A percentile compares a stretch with the other conserved stretches of the same genome.
These are phyloP conservation scores for Juglanconis oblonga DNA, from an alignment of 2,329 filamentous ascomycete genomes.

Conservation along the genomic window DNA sequence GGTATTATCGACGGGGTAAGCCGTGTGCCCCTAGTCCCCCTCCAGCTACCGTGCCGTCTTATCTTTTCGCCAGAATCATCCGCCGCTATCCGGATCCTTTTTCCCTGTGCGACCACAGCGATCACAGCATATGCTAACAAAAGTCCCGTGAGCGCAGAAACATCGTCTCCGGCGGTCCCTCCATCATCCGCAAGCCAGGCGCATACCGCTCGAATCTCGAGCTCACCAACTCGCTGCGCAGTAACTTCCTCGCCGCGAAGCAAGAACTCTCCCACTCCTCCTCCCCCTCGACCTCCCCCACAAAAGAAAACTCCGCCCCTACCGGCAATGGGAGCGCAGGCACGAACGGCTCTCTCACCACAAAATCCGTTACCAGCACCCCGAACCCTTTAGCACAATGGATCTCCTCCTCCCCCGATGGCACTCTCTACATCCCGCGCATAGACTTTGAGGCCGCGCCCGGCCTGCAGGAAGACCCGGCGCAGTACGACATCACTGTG, in stretches of 20 bases:
- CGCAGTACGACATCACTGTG: slow-evolving; percentile 89
- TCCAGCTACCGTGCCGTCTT: slow-evolving; percentile 3
- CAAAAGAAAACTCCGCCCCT: slow-evolving; percentile 18
- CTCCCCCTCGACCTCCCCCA: slow-evolving; percentile 15
- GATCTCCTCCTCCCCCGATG: slow-evolving; percentile 63
- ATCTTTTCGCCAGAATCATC: background rate
- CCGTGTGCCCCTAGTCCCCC: background rate
- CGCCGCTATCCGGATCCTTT: background rate
- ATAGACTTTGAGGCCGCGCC: slow-evolving; percentile 65
- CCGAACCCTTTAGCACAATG: slow-evolving; percentile 48
- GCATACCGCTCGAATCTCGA: slow-evolving; percentile 88
- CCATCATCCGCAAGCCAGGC: slow-evolving; percentile 76
- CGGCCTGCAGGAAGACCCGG: slow-evolving; percentile 74
- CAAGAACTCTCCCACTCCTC: slow-evolving; percentile 48
- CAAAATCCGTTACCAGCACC: slow-evolving; percentile 23
- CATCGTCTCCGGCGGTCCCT: slow-evolving; percentile 79
- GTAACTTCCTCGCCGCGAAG: slow-evolving; percentile 76
- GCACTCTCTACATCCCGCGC: slow-evolving; percentile 70
- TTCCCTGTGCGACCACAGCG: slow-evolving; percentile 1
- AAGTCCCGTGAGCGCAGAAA: slow-evolving; percentile 48
- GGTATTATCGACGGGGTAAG: slow-evolving; percentile 18
- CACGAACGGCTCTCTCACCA: slow-evolving; percentile 5
- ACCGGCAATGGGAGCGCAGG: slow-evolving; percentile 19
- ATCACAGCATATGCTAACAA: slow-evolving; percentile 3
- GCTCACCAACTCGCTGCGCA: slow-evolving; percentile 80